phyloP scores from a whole-genome alignment of 2,329 filamentous ascomycete species.

The Biscogniauxia mediterranea region DNA sequence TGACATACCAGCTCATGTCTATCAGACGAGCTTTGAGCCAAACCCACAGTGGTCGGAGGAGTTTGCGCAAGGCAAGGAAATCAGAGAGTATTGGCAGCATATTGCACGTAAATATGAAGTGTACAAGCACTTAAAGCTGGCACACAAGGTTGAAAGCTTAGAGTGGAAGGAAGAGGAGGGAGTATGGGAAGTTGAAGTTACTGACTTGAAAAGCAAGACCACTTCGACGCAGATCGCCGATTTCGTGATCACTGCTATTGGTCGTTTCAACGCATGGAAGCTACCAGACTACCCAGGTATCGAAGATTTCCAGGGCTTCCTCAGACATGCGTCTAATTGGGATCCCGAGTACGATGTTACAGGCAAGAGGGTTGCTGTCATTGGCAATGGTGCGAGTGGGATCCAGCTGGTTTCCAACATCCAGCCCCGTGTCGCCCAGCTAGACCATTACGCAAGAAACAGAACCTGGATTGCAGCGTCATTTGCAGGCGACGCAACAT shows the following conservation, averaged over 20 bases:
- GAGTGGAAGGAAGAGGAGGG: constrained; percentile 52
- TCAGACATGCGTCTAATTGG: constrained; percentile 64
- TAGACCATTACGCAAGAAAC: constrained; percentile 65
- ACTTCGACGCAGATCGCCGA: constrained; percentile 50
- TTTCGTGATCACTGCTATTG: constrained; percentile 61
- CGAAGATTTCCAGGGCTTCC: constrained; percentile 49
- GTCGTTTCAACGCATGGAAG: constrained; percentile 65
- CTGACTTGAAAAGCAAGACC: constrained; percentile 38
- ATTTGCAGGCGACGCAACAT: constrained; percentile 55
- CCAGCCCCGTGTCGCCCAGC: constrained; percentile 44
- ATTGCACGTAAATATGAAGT: constrained; percentile 64
- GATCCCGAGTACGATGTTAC: constrained; percentile 47
- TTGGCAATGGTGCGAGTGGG: constrained; percentile 62
- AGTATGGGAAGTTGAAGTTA: constrained; percentile 55
- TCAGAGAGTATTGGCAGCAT: constrained; percentile 63
- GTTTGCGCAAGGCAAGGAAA: constrained; percentile 66
- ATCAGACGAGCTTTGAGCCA: constrained; percentile 65
- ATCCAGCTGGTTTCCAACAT: constrained; percentile 56
- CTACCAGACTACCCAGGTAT: constrained; percentile 61
- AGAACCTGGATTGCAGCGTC: constrained; percentile 67
- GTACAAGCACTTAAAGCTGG: constrained; percentile 55
- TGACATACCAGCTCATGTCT: constrained; percentile 68
- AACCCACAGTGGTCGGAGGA: constrained; percentile 69
- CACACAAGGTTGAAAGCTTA: constrained; percentile 53
- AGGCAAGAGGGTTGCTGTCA: constrained; percentile 54